Conservation (phyloP, 2,329 filamentous ascomycete species). For the Cytospora piceae region DNA sequence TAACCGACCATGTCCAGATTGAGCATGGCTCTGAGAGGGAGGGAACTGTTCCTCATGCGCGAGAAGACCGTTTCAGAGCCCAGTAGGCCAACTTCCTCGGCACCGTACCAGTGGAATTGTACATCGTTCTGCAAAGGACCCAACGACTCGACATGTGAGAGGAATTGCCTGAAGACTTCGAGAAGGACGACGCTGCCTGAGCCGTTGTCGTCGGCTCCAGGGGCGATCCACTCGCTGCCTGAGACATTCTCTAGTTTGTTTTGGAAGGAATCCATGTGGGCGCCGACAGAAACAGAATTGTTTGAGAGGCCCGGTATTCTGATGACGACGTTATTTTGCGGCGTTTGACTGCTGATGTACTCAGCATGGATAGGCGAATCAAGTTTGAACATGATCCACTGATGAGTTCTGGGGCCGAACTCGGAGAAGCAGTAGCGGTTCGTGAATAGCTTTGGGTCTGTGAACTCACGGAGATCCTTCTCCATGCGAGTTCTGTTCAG, state of each 20-base stretch:
- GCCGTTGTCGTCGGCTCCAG: slow-evolving; percentile 23
- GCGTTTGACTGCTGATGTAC: not conserved
- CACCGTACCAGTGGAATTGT: slow-evolving; percentile 23
- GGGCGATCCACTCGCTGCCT: slow-evolving; percentile 3
- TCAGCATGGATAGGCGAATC: not conserved
- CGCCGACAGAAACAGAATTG: slow-evolving; percentile 8
- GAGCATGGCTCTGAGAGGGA: slow-evolving; percentile 16
- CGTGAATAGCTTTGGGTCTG: not conserved
- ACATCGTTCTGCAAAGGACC: slow-evolving; percentile 12
- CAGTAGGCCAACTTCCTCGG: slow-evolving; percentile 18
- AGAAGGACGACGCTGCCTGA: slow-evolving; percentile 18
- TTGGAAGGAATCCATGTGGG: slow-evolving; percentile 22
- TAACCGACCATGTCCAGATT: slow-evolving; percentile 25
- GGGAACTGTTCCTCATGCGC: not conserved
- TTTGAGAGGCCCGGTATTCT: not conserved
- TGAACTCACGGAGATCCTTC: not conserved
- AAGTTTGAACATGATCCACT: not conserved
- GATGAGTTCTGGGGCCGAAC: not conserved
- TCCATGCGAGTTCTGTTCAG: slow-evolving; percentile 6
- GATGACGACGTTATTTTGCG: slow-evolving; percentile 10
- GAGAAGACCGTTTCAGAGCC: slow-evolving; percentile 13
- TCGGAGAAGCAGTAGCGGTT: slow-evolving; percentile 9
- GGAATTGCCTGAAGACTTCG: slow-evolving; percentile 7
- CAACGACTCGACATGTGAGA: not conserved
- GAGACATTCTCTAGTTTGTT: not conserved